A percentile compares a stretch with the other conserved stretches of the same genome.
Conservation (phyloP, 2,329 filamentous ascomycete genomes). For the Penicillium sp. region DNA sequence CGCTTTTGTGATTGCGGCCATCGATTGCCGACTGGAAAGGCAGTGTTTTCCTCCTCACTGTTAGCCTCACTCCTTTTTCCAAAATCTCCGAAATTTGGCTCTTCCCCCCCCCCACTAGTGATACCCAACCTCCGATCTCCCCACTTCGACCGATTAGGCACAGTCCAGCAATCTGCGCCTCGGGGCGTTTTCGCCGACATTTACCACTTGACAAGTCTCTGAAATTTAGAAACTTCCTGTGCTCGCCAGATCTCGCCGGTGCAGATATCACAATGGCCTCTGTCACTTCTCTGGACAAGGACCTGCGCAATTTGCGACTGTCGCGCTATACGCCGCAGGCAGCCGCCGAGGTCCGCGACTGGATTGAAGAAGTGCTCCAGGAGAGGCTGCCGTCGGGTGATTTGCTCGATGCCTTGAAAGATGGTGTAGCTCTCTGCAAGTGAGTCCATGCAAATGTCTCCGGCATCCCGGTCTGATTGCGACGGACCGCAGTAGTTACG, state of each 20-base stretch:
- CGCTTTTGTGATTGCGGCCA: too few species aligned
- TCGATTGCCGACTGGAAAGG: too few species aligned
- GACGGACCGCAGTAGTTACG: background rate
- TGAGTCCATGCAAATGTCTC: slow-evolving; percentile 40
- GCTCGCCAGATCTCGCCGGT: background rate
- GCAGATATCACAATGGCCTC: slow-evolving; percentile 68
- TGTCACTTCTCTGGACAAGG: slow-evolving; percentile 86
- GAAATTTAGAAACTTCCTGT: background rate
- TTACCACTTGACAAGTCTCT: background rate
- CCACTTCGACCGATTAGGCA: slow-evolving; percentile 17
- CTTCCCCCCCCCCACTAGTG: slow-evolving; percentile 6
- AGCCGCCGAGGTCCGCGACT: slow-evolving; percentile 73
- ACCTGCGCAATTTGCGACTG: slow-evolving; percentile 86
- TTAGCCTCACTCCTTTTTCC: too few species aligned
- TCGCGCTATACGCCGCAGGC: slow-evolving; percentile 89
- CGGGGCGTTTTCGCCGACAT: slow-evolving; percentile 12
- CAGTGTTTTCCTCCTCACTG: too few species aligned
- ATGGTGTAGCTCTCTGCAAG: slow-evolving; percentile 91
- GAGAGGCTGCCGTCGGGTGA: slow-evolving; percentile 67
- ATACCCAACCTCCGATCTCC: slow-evolving; percentile 15
- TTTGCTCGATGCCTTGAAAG: slow-evolving; percentile 77
- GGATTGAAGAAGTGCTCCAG: slow-evolving; percentile 78
- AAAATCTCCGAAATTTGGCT: too few species aligned
- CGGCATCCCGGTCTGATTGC: too few species aligned
- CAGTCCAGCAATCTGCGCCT: slow-evolving; percentile 3